Evolutionary conservation across 306 rosid species (phyloP).

Genomic region (Begonia loranthoides): DNA sequence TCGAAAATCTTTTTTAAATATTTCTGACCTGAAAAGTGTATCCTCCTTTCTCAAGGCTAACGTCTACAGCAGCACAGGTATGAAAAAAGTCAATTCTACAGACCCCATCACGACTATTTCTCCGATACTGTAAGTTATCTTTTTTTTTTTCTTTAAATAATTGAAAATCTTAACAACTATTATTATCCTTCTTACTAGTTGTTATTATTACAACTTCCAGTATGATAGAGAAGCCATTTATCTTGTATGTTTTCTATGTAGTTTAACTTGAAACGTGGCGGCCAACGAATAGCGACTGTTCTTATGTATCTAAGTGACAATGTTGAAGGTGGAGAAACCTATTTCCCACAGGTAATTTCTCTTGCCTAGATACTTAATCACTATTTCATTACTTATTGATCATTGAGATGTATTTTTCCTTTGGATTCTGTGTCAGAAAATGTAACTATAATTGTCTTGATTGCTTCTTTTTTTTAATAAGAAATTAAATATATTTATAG

Average conservation of each 20-base stretch:
- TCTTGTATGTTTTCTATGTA: slow-evolving; percentile 15
- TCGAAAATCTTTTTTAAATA: slow-evolving; percentile 12
- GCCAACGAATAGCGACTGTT: slow-evolving; percentile 93
- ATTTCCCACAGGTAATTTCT: slow-evolving; percentile 64
- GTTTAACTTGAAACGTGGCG: slow-evolving; percentile 98
- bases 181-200: too few species aligned
- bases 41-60: slow-evolving; percentile 37
- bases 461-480: slow-evolving; percentile 4
- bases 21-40: slow-evolving; percentile 12
- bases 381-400: slow-evolving; percentile 15
- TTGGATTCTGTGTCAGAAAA: too few species aligned
- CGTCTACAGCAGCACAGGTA: slow-evolving; percentile 93
- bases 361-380: slow-evolving; percentile 5
- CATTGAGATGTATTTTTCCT: neutral
- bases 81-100: slow-evolving; percentile 78
- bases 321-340: slow-evolving; percentile 96
- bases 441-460: too few species aligned
- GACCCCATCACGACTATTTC: slow-evolving; percentile 92
- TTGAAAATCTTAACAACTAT: neutral
- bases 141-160: slow-evolving; percentile 1
- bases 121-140: slow-evolving; percentile 68
- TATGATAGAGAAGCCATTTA: slow-evolving; percentile 7
- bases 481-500: neutral
- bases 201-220: neutral
- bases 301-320: slow-evolving; percentile 86